These are phyloP conservation scores for Ophiocordyceps robertsii DNA, from an alignment of 2,329 filamentous ascomycete genomes.

Conservation along the genomic window DNA sequence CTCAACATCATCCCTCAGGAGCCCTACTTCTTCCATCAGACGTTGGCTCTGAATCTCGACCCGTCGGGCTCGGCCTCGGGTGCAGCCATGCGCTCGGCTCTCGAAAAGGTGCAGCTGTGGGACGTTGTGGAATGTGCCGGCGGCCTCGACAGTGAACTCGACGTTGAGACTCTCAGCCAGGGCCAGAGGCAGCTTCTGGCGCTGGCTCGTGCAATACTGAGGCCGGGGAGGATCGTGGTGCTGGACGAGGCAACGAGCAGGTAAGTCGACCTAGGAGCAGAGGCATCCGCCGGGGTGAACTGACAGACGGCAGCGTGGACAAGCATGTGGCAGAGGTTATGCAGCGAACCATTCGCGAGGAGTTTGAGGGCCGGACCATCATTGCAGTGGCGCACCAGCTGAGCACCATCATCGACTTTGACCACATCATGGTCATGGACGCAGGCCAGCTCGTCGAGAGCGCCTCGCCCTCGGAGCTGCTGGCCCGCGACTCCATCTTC, in stretches of 20 bases:
- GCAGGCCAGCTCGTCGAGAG: no score
- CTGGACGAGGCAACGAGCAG: slow-evolving; percentile 22
- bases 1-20: slow-evolving; percentile 37
- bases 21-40: slow-evolving; percentile 25
- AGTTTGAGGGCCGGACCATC: slow-evolving; percentile 11
- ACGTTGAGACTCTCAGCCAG: slow-evolving; percentile 22
- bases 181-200: slow-evolving; percentile 36
- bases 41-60: slow-evolving; percentile 33
- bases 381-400: slow-evolving; percentile 14
- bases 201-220: slow-evolving; percentile 30
- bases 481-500: no score
- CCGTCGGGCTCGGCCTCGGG: slow-evolving; percentile 19
- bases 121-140: slow-evolving; percentile 22
- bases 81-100: slow-evolving; percentile 25
- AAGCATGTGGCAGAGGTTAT: slow-evolving; percentile 2
- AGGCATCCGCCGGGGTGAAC: neutral
- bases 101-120: slow-evolving; percentile 32
- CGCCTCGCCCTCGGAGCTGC: no score
- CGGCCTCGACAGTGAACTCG: slow-evolving; percentile 21
- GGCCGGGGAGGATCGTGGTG: slow-evolving; percentile 23
- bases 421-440: neutral
- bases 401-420: slow-evolving; percentile 2
- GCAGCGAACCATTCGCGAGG: slow-evolving; percentile 5
- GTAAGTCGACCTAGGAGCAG: neutral
- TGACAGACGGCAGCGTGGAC: neutral